Evolutionary conservation across 2,329 filamentous ascomycete genomes (phyloP), one percentile per base, ranked within the genome.

Genomic region (Rutstroemia sp.): DNA sequence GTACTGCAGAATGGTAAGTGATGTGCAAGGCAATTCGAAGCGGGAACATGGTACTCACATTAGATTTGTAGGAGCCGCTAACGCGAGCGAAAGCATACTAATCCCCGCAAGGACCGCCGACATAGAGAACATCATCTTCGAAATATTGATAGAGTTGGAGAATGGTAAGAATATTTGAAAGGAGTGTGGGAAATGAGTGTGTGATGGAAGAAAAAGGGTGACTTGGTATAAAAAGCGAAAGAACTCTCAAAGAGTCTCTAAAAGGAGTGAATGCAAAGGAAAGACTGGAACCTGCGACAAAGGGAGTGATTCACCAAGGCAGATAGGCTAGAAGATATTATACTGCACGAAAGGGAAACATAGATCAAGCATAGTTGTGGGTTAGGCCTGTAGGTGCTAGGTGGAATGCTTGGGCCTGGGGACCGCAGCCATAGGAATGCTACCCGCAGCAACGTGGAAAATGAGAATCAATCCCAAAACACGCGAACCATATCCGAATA

Each of bases 41-140:
- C 2, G 5, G 4, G 16, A 17, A 17, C 8, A 25, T 12, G 37
- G 46, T 44, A 55, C 53, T 51, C 34, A 51, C 53, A 39, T n/a
- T 51, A 39, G 46, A 23, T 30, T 23, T 2, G 53, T 30, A 9
- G 53, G 53, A 8, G 53, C 53, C 37, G 46, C 47, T 7, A 55
- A 30, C 34, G 46, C 53, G 21, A 51, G 38, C 25, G 53, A 55
- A 44, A 55, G 53, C 53, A 55, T 25, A 19, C 46, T 55, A 30
- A 55, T 45, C 46, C 53, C 46, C 25, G 27, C 47, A n/a, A 55
- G 9, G 9, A 55, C 37, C 10, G 38, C 44, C 3, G 39, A 44
- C 17, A 19, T 45, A 55, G 53, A 55, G 27, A 55, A 50, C 4
- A 55, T 50, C 53, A 55, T 55, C 17, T 38, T 51, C 14, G 7